These are phyloP conservation scores for Aspergillus terreus DNA, from an alignment of 2,329 filamentous ascomycete species.

Conservation along the genomic window DNA sequence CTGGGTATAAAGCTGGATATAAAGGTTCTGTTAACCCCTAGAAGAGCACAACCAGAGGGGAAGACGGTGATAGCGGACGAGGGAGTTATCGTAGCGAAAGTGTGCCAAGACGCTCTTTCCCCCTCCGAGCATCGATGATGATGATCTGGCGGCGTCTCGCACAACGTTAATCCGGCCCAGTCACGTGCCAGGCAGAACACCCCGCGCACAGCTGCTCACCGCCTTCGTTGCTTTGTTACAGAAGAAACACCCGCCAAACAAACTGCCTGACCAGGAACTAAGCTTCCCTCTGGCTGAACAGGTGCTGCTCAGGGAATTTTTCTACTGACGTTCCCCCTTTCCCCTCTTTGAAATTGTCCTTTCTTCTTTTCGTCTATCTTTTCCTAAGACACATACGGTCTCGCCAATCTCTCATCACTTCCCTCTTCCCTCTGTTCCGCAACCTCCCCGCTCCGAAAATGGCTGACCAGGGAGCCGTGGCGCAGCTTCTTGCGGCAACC, in stretches of 20 bases:
- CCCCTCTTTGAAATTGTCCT: not conserved
- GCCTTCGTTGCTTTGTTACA: constrained; percentile 18
- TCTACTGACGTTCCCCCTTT: not conserved
- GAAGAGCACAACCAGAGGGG: constrained; percentile 1
- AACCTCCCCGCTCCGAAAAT: constrained; percentile 40
- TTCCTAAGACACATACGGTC: not conserved
- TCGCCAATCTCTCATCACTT: constrained; percentile 2
- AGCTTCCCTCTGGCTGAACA: constrained; percentile 13
- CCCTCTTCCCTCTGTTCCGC: not conserved
- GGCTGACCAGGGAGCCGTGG: constrained; percentile 62
- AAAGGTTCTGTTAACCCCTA: not conserved
- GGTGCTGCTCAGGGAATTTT: constrained; percentile 1
- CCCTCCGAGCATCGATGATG: constrained; percentile 18
- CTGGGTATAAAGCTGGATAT: not conserved
- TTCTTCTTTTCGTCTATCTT: not conserved
- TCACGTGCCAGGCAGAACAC: constrained; percentile 26
- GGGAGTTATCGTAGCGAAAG: constrained; percentile 12
- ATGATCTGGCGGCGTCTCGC: constrained; percentile 19
- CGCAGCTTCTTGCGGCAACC: constrained; percentile 84
- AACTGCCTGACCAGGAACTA: constrained; percentile 30
- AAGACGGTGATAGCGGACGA: constrained; percentile 9
- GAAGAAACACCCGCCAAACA: constrained; percentile 27
- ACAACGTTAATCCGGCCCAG: constrained; percentile 16
- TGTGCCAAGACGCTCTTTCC: constrained; percentile 19
- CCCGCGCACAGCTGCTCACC: constrained; percentile 21